Evolutionary conservation across 208 protist genomes (phyloP).

Genomic region (Trypanosomatidae sp.): DNA sequence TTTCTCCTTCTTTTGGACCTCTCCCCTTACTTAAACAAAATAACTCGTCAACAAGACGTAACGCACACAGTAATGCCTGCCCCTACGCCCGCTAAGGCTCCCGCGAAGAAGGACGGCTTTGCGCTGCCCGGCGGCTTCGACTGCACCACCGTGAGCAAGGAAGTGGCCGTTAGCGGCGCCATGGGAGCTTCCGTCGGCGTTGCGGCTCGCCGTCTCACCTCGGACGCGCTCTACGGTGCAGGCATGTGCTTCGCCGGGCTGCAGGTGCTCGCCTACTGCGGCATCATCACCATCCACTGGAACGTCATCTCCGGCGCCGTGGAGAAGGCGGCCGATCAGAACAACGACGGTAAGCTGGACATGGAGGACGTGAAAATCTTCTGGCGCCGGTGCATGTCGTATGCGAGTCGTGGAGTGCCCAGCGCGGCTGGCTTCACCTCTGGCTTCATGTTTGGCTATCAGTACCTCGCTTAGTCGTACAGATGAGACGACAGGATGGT

Average conservation of each 20-base stretch:
- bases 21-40: too few species aligned
- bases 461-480: too few species aligned
- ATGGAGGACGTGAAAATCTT: slow-evolving; percentile 47
- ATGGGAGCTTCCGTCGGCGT: slow-evolving; percentile 55
- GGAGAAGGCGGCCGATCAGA: slow-evolving; percentile 38
- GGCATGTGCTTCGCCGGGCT: slow-evolving; percentile 53
- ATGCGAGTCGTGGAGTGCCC: slow-evolving; percentile 39
- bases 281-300: slow-evolving; percentile 70
- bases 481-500: too few species aligned
- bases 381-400: slow-evolving; percentile 34
- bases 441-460: slow-evolving; percentile 49
- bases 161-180: slow-evolving; percentile 38
- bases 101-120: too few species aligned
- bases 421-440: slow-evolving; percentile 54
- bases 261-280: slow-evolving; percentile 53
- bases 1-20: too few species aligned
- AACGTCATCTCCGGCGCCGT: slow-evolving; percentile 44
- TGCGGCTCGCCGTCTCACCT: slow-evolving; percentile 44
- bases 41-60: too few species aligned
- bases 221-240: slow-evolving; percentile 58
- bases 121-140: too few species aligned
- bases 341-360: slow-evolving; percentile 60
- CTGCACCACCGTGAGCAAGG: too few species aligned
- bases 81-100: too few species aligned
- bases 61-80: too few species aligned